These are phyloP conservation scores for Cynara cardunculus DNA, from an alignment of 129 eudicot genomes.

Conservation along the genomic window DNA sequence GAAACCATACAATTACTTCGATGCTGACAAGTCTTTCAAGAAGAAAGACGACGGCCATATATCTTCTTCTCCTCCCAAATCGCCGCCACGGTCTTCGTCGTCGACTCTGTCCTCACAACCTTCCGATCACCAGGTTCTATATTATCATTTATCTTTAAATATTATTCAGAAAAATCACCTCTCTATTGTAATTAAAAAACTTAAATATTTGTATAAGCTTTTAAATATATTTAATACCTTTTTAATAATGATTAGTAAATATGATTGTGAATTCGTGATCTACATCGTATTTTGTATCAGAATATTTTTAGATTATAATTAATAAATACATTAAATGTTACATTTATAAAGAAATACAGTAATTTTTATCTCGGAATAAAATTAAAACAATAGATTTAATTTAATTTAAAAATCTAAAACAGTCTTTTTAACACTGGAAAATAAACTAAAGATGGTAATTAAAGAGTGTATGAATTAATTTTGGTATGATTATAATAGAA, in stretches of 20 bases:
- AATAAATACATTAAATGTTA: no score
- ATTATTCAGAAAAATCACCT: not conserved
- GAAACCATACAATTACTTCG: not conserved
- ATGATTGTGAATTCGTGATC: not conserved
- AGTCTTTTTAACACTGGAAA: no score
- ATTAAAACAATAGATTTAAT: no score
- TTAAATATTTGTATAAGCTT: not conserved
- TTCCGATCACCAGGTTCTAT: constrained; percentile 42
- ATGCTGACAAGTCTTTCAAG: not conserved
- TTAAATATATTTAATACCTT: no score
- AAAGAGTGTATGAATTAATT: no score
- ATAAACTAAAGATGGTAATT: no score
- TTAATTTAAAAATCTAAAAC: no score
- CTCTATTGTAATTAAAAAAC: no score
- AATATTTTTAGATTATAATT: not conserved
- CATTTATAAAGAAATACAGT: no score
- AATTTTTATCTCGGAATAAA: no score
- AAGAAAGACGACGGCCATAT: not conserved
- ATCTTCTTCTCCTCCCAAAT: constrained; percentile 28
- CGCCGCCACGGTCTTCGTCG: constrained; percentile 23
- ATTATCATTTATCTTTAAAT: not conserved
- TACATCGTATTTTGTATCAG: not conserved
- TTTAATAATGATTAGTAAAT: not conserved
- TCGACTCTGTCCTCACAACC: constrained; percentile 29
- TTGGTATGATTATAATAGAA: no score